These are phyloP conservation scores for Plicaturopsis crispa DNA, from an alignment of 768 basidiomycete genomes.

Conservation along the genomic window DNA sequence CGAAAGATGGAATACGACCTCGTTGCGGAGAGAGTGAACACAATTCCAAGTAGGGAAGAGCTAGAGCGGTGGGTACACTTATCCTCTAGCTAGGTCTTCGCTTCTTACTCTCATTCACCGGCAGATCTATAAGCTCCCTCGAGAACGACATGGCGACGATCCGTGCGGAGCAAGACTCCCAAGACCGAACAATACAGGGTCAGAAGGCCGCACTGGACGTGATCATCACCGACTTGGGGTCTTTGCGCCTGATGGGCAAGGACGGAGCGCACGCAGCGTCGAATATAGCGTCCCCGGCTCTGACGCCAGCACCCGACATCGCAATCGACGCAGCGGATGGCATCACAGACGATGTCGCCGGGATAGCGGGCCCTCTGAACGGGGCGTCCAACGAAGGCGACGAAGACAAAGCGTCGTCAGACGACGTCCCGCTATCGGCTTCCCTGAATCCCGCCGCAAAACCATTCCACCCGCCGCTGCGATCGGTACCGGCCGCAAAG, in stretches of 20 bases:
- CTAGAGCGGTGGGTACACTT: constrained; percentile 57
- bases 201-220: constrained; percentile 63
- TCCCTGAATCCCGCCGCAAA: constrained; percentile 24
- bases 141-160: constrained; percentile 79
- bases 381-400: constrained; percentile 38
- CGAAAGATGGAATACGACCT: constrained; percentile 85
- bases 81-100: not conserved
- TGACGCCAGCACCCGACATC: constrained; percentile 42
- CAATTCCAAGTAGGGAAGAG: constrained; percentile 68
- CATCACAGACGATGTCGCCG: constrained; percentile 12
- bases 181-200: constrained; percentile 54
- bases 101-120: constrained; percentile 2
- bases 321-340: constrained; percentile 8
- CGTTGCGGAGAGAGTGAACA: constrained; percentile 77
- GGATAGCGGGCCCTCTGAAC: constrained; percentile 12
- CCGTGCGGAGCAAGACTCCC: constrained; percentile 64
- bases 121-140: constrained; percentile 57
- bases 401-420: constrained; percentile 27
- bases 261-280: constrained; percentile 46
- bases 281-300: constrained; percentile 29
- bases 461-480: constrained; percentile 22
- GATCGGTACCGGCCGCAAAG: constrained; percentile 14
- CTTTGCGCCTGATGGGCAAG: constrained; percentile 62
- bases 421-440: constrained; percentile 18
- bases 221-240: constrained; percentile 55